Evolutionary conservation across 768 basidiomycete species (phyloP).

Genomic region (Tylopilus balloui): DNA sequence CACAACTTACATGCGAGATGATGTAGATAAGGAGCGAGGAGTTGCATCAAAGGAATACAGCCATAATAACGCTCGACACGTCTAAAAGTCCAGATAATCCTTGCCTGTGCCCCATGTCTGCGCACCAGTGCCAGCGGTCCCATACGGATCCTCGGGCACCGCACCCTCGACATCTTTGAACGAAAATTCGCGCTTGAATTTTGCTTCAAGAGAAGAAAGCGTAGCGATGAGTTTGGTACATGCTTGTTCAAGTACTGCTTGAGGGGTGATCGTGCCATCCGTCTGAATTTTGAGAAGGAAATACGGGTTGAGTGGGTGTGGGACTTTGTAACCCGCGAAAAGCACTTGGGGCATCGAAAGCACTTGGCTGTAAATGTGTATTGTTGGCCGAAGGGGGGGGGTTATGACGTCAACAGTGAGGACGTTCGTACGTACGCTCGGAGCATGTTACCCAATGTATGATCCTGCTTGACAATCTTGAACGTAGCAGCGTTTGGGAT

Average conservation of each 20-base stretch:
- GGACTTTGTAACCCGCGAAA: constrained; percentile 97
- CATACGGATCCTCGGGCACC: constrained; percentile 48
- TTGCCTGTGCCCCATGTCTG: constrained; percentile 44
- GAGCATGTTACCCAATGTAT: constrained; percentile 96
- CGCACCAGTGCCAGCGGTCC: constrained; percentile 37
- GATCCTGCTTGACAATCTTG: constrained; percentile 93
- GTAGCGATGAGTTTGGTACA: constrained; percentile 76
- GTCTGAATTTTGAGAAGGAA: constrained; percentile 96
- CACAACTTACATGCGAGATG: constrained; percentile 4
- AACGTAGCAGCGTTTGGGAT: constrained; percentile 97
- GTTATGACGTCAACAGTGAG: background rate
- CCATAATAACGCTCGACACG: background rate
- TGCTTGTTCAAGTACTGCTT: constrained; percentile 77
- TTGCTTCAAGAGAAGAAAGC: constrained; percentile 61
- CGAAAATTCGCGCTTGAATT: constrained; percentile 80
- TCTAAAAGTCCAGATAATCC: constrained; percentile 54
- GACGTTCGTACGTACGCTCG: constrained; percentile 59
- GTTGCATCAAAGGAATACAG: background rate
- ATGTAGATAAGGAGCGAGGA: background rate
- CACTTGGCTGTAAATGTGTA: constrained; percentile 62
- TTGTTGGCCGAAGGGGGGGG: constrained; percentile 1
- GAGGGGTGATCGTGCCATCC: constrained; percentile 79
- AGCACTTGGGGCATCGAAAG: constrained; percentile 82
- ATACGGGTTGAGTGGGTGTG: constrained; percentile 91
- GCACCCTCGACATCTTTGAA: constrained; percentile 65